phyloP scores from a whole-genome alignment of 306 rosid species.

The Canavalia gladiata region DNA sequence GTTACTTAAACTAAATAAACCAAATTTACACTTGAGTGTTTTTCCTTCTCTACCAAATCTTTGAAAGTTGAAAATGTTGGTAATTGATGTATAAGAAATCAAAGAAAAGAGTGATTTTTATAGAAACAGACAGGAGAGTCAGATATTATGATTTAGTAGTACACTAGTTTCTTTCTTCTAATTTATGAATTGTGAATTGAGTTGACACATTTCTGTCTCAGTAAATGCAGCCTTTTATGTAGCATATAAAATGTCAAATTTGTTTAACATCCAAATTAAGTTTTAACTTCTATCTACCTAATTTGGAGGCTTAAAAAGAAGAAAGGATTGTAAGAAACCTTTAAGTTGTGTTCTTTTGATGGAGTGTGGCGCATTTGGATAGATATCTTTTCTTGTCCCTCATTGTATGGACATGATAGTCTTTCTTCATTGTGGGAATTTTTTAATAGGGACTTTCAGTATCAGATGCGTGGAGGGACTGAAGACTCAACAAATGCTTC shows the following conservation, averaged over 20 bases:
- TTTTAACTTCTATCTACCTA: not conserved
- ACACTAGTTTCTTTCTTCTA: conserved; percentile 8
- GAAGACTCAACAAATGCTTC: not conserved
- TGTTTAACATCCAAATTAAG: not conserved
- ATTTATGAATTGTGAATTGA: conserved; percentile 19
- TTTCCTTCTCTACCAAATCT: not conserved
- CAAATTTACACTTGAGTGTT: not conserved
- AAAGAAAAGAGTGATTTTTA: conserved; percentile 53
- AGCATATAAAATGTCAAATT: conserved; percentile 28
- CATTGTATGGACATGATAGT: conserved; percentile 5
- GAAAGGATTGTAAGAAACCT: not conserved
- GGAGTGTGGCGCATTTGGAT: not conserved
- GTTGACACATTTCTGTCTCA: not conserved
- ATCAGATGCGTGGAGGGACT: conserved; percentile 16
- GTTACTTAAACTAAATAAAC: not conserved
- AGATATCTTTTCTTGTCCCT: not conserved
- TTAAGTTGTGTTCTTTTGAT: conserved; percentile 3
- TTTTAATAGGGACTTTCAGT: not conserved
- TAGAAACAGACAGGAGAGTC: conserved; percentile 52
- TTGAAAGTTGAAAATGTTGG: conserved; percentile 42
- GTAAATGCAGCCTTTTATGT: not conserved
- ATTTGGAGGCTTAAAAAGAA: not conserved
- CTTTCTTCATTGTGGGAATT: not conserved
- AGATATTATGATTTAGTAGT: conserved; percentile 51
- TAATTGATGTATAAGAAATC: conserved; percentile 28